phyloP scores from a whole-genome alignment of 139 green algal species.

The Nannochloris sp. region DNA sequence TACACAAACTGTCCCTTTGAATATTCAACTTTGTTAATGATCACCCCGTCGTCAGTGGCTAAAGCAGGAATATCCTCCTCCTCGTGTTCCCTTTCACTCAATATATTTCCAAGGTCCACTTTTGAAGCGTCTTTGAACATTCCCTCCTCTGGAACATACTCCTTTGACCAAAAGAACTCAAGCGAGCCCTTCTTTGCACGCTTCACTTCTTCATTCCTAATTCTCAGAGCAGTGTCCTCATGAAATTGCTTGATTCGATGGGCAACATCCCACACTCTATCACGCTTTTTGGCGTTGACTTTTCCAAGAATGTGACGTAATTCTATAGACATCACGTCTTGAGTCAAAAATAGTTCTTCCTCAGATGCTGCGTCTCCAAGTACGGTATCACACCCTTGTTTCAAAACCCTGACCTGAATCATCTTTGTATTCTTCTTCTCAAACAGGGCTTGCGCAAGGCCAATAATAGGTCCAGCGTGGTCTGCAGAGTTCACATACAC shows the following conservation, averaged over 20 bases:
- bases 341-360: slow-evolving; percentile 74
- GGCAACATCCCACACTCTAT: slow-evolving; percentile 26
- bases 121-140: slow-evolving; percentile 69
- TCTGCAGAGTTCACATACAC: too few relatives aligned
- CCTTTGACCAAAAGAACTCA: slow-evolving; percentile 59
- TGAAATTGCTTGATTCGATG: slow-evolving; percentile 32
- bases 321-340: slow-evolving; percentile 9
- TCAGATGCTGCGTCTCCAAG: slow-evolving; percentile 75
- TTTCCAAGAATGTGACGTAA: slow-evolving; percentile 20
- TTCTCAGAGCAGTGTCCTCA: slow-evolving; percentile 35
- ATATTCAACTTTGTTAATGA: slow-evolving; percentile 50
- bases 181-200: slow-evolving; percentile 23
- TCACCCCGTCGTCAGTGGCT: slow-evolving; percentile 32
- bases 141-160: slow-evolving; percentile 74
- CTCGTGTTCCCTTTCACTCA: slow-evolving; percentile 7
- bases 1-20: slow-evolving; percentile 69
- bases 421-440: slow-evolving; percentile 28
- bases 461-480: slow-evolving; percentile 20
- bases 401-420: slow-evolving; percentile 62
- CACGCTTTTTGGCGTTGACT: slow-evolving; percentile 22
- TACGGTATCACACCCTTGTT: slow-evolving; percentile 69
- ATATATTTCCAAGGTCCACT: slow-evolving; percentile 36
- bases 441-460: slow-evolving; percentile 62
- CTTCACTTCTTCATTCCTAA: slow-evolving; percentile 28
- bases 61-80: slow-evolving; percentile 21